Evolutionary conservation across 371 early-diverging fungal species (phyloP).

Genomic region (Mucor sp.): DNA sequence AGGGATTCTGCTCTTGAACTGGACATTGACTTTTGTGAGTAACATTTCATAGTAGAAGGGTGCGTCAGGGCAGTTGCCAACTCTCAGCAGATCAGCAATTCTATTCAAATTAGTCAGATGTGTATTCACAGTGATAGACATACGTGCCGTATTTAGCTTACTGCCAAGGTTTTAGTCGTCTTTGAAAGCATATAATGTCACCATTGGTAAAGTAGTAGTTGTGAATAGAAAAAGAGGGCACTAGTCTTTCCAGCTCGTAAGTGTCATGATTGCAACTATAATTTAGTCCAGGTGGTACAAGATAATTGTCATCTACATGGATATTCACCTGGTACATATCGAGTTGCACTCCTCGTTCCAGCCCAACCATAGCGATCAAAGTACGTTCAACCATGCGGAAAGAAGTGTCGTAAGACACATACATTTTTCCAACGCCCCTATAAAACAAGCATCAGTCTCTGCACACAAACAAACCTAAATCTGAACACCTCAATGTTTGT

Average conservation of each 20-base stretch:
- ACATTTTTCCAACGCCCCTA: constrained; percentile 60
- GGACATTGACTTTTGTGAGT: no score
- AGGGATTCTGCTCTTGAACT: no score
- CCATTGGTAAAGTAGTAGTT: constrained; percentile 76
- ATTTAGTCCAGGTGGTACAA: not conserved
- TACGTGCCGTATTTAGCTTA: not conserved
- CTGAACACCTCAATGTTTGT: constrained; percentile 22
- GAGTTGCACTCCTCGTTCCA: not conserved
- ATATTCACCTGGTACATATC: constrained; percentile 43
- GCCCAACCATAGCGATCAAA: constrained; percentile 47
- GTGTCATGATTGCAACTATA: not conserved
- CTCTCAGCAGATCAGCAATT: no score
- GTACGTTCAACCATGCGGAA: constrained; percentile 60
- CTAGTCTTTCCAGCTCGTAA: not conserved
- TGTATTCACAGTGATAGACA: not conserved
- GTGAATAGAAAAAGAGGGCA: not conserved
- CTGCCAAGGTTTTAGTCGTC: constrained; percentile 50
- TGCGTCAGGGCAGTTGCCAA: not conserved
- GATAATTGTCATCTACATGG: not conserved
- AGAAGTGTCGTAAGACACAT: constrained; percentile 47
- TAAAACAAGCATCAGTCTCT: not conserved
- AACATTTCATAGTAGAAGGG: no score
- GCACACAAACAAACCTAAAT: no score
- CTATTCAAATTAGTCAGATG: no score
- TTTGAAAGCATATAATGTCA: constrained; percentile 85